Evolutionary conservation across 2,329 filamentous ascomycete genomes (phyloP), one percentile per base, ranked within the genome.

Genomic region (Pseudogymnoascus pannorum): DNA sequence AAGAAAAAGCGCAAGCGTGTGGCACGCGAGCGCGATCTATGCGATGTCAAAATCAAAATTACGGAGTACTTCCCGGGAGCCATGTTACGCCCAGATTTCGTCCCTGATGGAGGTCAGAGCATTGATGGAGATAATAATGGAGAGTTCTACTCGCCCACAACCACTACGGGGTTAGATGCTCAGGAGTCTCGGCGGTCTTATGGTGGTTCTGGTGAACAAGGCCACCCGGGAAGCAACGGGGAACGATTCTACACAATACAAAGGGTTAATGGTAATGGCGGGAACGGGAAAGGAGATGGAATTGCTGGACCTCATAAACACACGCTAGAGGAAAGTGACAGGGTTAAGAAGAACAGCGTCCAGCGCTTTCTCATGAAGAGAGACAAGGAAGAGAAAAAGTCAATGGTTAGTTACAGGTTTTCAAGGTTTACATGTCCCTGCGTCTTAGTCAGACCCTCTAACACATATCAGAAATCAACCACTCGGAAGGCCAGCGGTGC

Each of bases 1-100:
- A 92, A 91, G 77, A 92, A 91, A 79, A 92, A 91, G 73, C 82
- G 89, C 36, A 92, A 91, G 74, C 85, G 89, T 24, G 85, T 81
- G 35, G 87, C 87, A n/a, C 80, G 89, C 42, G 85, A 89, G 72
- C 80, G 87, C 11, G 87, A 92, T 74, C 79, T 92, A n/a, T 93
- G 89, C 72, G 88, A 92, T 72, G 89, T 92, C 65, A 92, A 92
- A 75, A 91, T 92, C 72, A 92, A 92, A 73, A 90, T 92, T 63
- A 91, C 88, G 2, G 89, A 92, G 73, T 90, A 89, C 74, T 87
- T 88, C 60, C 82, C 87, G 8, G 82, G 81, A 36, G 75, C 71
- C 59, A 71, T 72, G 71, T 64, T 71, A 40, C 69, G 68, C 9
- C 68, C 70, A 58, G 72, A 69, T 54, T 68, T 70, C 44, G 66